phyloP scores from a whole-genome alignment of 2,329 filamentous ascomycete genomes.

The Leptographium procerum region DNA sequence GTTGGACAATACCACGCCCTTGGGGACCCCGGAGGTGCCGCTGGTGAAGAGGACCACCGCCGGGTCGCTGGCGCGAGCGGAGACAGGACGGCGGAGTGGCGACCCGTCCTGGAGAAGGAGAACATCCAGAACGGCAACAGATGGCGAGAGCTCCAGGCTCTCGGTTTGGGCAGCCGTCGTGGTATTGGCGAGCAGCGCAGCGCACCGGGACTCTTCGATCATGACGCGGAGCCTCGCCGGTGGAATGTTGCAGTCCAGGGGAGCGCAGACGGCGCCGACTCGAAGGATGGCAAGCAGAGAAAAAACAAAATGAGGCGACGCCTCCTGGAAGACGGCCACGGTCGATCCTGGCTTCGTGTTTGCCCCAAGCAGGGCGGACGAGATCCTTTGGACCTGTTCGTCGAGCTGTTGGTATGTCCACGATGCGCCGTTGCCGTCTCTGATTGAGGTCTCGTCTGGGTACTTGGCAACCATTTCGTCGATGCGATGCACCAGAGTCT shows the following conservation, averaged over 20 bases:
- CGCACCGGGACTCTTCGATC: not conserved
- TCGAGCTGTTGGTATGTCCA: too few species aligned
- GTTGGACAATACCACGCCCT: slow-evolving; percentile 48
- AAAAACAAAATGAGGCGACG: not conserved
- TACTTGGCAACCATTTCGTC: too few species aligned
- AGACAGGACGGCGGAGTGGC: not conserved
- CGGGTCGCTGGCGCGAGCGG: slow-evolving; percentile 24
- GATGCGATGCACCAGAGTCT: too few species aligned
- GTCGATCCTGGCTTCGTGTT: too few species aligned
- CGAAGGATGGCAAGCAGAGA: slow-evolving; percentile 46
- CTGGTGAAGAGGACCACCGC: slow-evolving; percentile 44
- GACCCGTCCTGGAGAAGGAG: not conserved
- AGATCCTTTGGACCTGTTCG: too few species aligned
- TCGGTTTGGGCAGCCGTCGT: not conserved
- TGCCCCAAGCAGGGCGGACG: too few species aligned
- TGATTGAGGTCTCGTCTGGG: too few species aligned
- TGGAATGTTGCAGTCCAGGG: slow-evolving; percentile 31
- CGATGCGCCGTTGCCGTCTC: too few species aligned
- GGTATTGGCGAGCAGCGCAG: not conserved
- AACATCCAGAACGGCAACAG: too few species aligned
- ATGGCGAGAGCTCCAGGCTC: too few species aligned
- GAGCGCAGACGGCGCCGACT: slow-evolving; percentile 47
- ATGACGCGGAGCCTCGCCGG: not conserved
- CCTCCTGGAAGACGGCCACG: too few species aligned
- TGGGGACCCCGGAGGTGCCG: slow-evolving; percentile 45